Conservation (phyloP, 768 basidiomycete species). For the Mycena haematopus region DNA sequence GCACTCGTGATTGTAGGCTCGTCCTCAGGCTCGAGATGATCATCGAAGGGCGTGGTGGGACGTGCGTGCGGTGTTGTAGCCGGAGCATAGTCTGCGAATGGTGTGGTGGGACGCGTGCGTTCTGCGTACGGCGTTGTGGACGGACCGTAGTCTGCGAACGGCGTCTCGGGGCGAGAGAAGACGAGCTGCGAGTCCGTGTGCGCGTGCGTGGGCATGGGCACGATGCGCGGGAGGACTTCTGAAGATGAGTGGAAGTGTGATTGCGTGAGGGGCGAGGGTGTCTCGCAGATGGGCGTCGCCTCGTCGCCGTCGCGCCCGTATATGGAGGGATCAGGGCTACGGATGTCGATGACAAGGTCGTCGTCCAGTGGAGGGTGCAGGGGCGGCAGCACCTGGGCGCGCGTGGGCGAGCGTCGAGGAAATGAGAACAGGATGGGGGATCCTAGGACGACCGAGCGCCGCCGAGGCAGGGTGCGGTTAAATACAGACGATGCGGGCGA, state of each 20-base stretch:
- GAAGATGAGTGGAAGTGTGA: conserved; percentile 14
- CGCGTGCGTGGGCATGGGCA: conserved; percentile 6
- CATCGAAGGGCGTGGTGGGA: not conserved
- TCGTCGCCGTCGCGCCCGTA: conserved; percentile 12
- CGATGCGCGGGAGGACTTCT: conserved; percentile 12
- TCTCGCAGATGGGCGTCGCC: conserved; percentile 15
- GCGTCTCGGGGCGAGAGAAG: conserved; percentile 6
- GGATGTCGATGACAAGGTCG: conserved; percentile 21
- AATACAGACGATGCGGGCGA: not conserved
- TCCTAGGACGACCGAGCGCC: not conserved
- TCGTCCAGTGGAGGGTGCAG: not conserved
- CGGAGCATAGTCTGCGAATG: too few species aligned
- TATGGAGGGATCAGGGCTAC: conserved; percentile 1
- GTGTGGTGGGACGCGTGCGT: conserved; percentile 3
- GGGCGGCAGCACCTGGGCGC: not conserved
- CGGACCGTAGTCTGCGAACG: conserved; percentile 1
- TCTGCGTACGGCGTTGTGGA: too few species aligned
- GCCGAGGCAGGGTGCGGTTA: conserved; percentile 5
- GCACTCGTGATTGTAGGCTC: not conserved
- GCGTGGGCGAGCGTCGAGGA: conserved; percentile 5
- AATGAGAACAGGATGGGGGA: conserved; percentile 24
- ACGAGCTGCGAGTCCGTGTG: conserved; percentile 1
- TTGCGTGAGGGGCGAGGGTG: conserved; percentile 1
- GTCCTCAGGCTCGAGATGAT: conserved; percentile 1
- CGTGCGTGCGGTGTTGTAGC: too few species aligned